Base-by-base conservation (phyloP, 192 early-diverging fungal species). In the Coemansia sp. region DNA sequence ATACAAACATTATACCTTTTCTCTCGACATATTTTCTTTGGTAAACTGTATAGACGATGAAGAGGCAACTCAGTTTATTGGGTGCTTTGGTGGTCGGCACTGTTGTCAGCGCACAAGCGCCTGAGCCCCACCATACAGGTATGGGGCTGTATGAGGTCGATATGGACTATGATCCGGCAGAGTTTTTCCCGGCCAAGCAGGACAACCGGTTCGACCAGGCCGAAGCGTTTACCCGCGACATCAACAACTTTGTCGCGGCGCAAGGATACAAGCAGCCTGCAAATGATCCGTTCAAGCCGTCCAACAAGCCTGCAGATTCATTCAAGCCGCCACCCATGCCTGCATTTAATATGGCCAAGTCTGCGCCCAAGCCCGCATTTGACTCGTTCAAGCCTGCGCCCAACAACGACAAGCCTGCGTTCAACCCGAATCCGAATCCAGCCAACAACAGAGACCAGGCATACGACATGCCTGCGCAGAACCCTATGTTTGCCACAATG, bases 131-230 rank as follows among this genome's bases (percentile, higher is more conserved):
- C 40, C 6, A 14, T 0, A 55, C 28, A 59, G 55, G 31, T 14
- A 10, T 54, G 40, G 25, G 19, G 8, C n/a, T 31, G n/a, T 44
- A 47, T 54, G 28, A 75, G 40, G 64, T 69, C 7, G 69, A 75
- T 4, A 36, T 62, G 19, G 59, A 57, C 42, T 68, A 75, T 34
- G 64, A 81, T 51, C 66, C 69, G 0, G 65, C 60, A 4, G 66
- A 66, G 14, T 10, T 62, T 1, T 55, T 65, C 49, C 52, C 62
- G 19, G 26, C 36, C 21, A 69, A 72, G 38, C 60, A 69, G 37
- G 71, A 63, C 12, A 47, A 38, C 38, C 60, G 46, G 26, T 72
- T 75, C 58, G 78, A 75, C 22, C 53, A 68, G 42, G 69, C 78
- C 1, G 60, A 57, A 0, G 68, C 63, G 15, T 81, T 81, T 52